phyloP scores from a whole-genome alignment of 2,329 filamentous ascomycete genomes.

The Nannizzia gypsea region DNA sequence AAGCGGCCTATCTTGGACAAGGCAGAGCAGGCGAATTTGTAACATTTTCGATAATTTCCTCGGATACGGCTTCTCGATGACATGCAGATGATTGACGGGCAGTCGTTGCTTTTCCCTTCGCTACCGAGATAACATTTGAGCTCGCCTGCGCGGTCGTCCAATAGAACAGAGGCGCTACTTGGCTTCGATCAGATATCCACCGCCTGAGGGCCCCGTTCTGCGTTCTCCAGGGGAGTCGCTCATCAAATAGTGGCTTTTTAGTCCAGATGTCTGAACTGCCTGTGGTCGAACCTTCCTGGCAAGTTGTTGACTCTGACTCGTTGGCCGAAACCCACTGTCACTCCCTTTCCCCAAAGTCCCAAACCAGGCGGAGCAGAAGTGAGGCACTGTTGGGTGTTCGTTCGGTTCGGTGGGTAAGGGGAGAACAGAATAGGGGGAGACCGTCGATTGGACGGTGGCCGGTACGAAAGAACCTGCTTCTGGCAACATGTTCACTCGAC shows the following conservation, averaged over 20 bases:
- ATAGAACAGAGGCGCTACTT: background rate
- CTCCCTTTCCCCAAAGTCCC: background rate
- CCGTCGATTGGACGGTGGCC: background rate
- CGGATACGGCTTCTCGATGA: background rate
- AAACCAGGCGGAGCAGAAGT: background rate
- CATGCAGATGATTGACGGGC: slow-evolving; percentile 4
- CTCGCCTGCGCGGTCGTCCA: background rate
- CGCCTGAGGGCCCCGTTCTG: background rate
- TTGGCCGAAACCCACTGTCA: background rate
- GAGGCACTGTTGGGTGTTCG: background rate
- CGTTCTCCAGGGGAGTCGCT: background rate
- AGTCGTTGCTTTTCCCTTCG: background rate
- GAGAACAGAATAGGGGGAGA: background rate
- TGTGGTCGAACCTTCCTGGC: background rate
- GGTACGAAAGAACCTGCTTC: background rate
- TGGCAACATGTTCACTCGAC: too few species aligned
- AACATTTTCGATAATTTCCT: background rate
- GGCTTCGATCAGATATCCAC: background rate
- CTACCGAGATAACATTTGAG: background rate
- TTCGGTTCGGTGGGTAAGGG: slow-evolving; percentile 4
- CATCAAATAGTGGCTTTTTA: background rate
- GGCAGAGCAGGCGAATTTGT: background rate
- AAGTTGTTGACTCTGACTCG: background rate
- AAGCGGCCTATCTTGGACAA: background rate
- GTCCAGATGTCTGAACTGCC: background rate